These are phyloP conservation scores for Termitomyces sp. DNA, from an alignment of 768 basidiomycete species.

Conservation along the genomic window DNA sequence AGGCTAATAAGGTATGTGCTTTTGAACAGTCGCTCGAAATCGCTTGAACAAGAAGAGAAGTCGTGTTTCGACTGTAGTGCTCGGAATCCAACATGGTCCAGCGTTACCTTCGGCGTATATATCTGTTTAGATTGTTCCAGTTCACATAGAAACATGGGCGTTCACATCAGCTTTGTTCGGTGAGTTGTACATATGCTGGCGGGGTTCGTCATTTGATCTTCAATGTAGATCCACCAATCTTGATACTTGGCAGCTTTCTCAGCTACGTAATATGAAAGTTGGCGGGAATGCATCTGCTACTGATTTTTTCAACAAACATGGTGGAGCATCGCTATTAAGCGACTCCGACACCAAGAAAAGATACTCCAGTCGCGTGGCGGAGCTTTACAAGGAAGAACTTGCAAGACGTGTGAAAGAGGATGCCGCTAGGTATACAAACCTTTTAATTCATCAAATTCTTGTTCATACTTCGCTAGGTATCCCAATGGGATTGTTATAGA, in stretches of 20 bases:
- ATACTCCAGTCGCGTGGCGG: slow-evolving; percentile 81
- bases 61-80: slow-evolving; percentile 93
- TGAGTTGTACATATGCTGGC: slow-evolving; percentile 32
- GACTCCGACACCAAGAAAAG: slow-evolving; percentile 85
- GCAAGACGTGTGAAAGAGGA: slow-evolving; percentile 80
- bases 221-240: slow-evolving; percentile 89
- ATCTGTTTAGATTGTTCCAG: slow-evolving; percentile 98
- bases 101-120: slow-evolving; percentile 94
- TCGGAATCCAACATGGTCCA: slow-evolving; percentile 97
- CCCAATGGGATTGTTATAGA: slow-evolving; percentile 80
- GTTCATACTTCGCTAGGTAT: slow-evolving; percentile 43
- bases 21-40: not conserved
- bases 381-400: slow-evolving; percentile 91
- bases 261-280: slow-evolving; percentile 94
- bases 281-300: slow-evolving; percentile 86
- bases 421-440: slow-evolving; percentile 46
- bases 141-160: slow-evolving; percentile 94
- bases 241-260: slow-evolving; percentile 88
- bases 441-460: not conserved
- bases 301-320: slow-evolving; percentile 90
- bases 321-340: slow-evolving; percentile 64
- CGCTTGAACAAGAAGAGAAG: slow-evolving; percentile 18
- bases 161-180: slow-evolving; percentile 97
- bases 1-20: slow-evolving; percentile 75
- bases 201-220: slow-evolving; percentile 8